Base-by-base conservation (phyloP, 2,329 filamentous ascomycete species). In the Phaeosphaeriaceae sp. region DNA sequence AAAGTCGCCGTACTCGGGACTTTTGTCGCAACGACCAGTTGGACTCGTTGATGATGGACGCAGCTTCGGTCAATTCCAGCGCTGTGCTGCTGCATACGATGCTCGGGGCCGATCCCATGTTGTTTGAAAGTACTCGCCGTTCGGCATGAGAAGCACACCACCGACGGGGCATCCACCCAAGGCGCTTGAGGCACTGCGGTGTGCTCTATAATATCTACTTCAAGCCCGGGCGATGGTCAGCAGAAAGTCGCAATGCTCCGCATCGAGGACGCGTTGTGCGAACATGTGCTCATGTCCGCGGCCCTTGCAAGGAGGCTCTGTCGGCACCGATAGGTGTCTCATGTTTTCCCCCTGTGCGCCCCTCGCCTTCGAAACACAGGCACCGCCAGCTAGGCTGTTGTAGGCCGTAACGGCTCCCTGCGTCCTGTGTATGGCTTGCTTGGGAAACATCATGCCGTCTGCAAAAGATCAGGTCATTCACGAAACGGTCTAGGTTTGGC, bases 401-500 rank as follows among this genome's bases (percentile, higher is more conserved):
- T 49, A 28, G 24, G 40, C 46, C 57, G 44, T 54, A 56, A 62
- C 49, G 58, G 51, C 52, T 49, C 59, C 49, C 55, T 56, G 54
- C 54, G 59, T 55, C 53, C 32, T 49, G 49, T 59, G 62, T 66
- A 63, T 69, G 68, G 67, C 54, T 60, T 58, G 46, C 49, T 55
- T 54, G 52, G 52, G 59, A 60, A 67, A 65, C 56, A 63, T 67
- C 50, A 67, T 67, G 64, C 64, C 22, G 57, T 55, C 44, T 48
- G 50, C 55, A 58, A 49, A 60, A 66, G 52, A 52, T 69, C 64
- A 65, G 59, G 58, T 60, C 64, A 68, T 63, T 49, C 53, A 50
- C 67, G 64, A 67, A 69, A 71, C 68, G 49, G 61, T 55, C 58
- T 30, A 54, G 59, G 68, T 71, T 69, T 65, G 64, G 63, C 60